A percentile compares a stretch with the other conserved stretches of the same genome.
Evolutionary conservation across 352 stramenopile species (phyloP).

Genomic region (Globisporangium spiculum): DNA sequence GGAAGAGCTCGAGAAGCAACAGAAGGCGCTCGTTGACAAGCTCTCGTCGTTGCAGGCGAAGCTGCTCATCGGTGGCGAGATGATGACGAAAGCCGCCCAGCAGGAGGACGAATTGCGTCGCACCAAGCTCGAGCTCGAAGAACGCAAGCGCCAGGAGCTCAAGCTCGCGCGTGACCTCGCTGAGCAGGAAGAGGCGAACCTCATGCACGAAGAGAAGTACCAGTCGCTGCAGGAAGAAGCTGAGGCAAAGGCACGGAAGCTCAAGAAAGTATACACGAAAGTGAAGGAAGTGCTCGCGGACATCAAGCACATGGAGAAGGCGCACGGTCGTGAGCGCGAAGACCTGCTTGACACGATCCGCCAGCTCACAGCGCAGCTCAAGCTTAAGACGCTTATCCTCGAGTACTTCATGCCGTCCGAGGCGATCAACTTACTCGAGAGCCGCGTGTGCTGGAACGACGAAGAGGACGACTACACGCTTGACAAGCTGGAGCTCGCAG

Average conservation of each 20-base stretch:
- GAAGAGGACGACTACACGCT: conserved; percentile 77
- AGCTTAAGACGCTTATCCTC: conserved; percentile 94
- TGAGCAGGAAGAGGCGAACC: conserved; percentile 92
- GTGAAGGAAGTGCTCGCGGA: conserved; percentile 90
- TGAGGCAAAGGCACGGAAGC: conserved; percentile 94
- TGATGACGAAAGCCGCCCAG: conserved; percentile 93
- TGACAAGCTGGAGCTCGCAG: conserved; percentile 71
- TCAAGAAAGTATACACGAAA: conserved; percentile 94
- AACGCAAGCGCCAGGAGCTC: conserved; percentile 85
- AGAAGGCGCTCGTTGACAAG: conserved; percentile 82
- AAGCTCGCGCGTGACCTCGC: conserved; percentile 89
- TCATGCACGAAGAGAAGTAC: conserved; percentile 92
- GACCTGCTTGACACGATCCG: conserved; percentile 95
- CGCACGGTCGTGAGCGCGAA: conserved; percentile 90
- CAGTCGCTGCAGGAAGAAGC: conserved; percentile 91
- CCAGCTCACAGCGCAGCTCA: conserved; percentile 94
- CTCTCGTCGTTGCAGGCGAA: conserved; percentile 92
- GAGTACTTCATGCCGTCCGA: conserved; percentile 89
- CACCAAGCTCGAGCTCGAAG: conserved; percentile 91
- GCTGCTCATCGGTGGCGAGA: conserved; percentile 89
- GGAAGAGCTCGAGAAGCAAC: conserved; percentile 61
- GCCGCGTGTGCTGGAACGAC: conserved; percentile 58
- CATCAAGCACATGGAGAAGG: conserved; percentile 93
- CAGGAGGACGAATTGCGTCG: conserved; percentile 93
- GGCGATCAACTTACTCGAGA: conserved; percentile 51